These are phyloP conservation scores for Pyrenochaeta sp. DNA, from an alignment of 2,329 filamentous ascomycete species.

Conservation along the genomic window DNA sequence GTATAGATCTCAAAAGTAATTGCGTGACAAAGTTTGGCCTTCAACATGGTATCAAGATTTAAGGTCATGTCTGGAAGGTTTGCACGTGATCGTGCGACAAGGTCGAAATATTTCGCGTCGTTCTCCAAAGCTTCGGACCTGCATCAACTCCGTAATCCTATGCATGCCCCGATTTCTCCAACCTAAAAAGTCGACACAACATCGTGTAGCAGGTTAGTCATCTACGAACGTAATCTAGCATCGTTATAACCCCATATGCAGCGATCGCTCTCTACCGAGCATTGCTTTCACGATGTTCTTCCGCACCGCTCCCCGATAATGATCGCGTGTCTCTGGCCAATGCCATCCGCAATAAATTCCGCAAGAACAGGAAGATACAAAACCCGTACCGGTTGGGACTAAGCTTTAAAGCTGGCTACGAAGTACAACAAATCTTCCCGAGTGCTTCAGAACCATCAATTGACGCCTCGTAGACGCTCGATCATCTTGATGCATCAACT, in stretches of 20 bases:
- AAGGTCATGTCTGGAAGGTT: not conserved
- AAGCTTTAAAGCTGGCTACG: slow-evolving; percentile 74
- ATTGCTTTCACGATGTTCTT: slow-evolving; percentile 67
- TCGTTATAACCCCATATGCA: slow-evolving; percentile 37
- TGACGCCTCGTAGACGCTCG: slow-evolving; percentile 46
- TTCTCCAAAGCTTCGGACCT: slow-evolving; percentile 5
- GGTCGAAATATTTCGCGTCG: slow-evolving; percentile 20
- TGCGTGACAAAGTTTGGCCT: not conserved
- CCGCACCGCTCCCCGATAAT: slow-evolving; percentile 62
- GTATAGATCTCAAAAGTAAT: not conserved
- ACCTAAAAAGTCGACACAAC: slow-evolving; percentile 58
- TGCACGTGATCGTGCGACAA: slow-evolving; percentile 35
- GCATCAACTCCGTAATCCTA: slow-evolving; percentile 26
- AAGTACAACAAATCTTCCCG: slow-evolving; percentile 50
- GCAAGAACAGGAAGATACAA: slow-evolving; percentile 64
- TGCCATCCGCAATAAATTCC: slow-evolving; percentile 70
- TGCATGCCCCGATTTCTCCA: slow-evolving; percentile 58
- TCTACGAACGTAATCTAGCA: not conserved
- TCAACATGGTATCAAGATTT: not conserved
- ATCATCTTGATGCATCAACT: slow-evolving; percentile 54
- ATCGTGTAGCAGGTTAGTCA: slow-evolving; percentile 61
- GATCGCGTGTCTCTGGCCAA: slow-evolving; percentile 62
- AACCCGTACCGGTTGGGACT: slow-evolving; percentile 68
- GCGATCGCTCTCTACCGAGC: slow-evolving; percentile 77
- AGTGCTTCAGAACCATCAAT: not conserved